Evolutionary conservation across 192 early-diverging fungal genomes (phyloP), one percentile per base, ranked within the genome.

Genomic region (Jimgerdemannia flammicorona): DNA sequence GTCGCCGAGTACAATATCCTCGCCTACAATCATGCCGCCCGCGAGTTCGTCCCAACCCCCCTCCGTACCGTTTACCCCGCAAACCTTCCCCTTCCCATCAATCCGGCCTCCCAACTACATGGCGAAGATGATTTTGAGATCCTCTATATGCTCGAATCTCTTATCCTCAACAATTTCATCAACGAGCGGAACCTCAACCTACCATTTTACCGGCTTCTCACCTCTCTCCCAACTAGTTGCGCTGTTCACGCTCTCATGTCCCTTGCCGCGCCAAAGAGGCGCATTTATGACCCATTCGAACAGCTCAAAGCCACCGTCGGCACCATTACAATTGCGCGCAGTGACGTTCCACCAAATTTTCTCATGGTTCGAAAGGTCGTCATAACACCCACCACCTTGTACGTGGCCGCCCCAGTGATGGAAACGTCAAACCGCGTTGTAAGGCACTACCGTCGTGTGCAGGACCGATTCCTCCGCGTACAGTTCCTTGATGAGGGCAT

Each of bases 391-490:
- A 90, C 91, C 2, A 83, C 81, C 3, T 78, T 92, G 18, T 90
- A 91, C 77, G 76, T 91, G n/a, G 83, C 86, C 11, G 87, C 89
- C 0, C 90, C 89, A 0, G 83, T 87, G 0, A 80, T 91, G 41
- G 93, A 95, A 71, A 87, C 88, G 0, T 84, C 88, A n/a, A 95
- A 95, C 77, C 87, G 94, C 18, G 84, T 93, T n/a, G 77, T 93
- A 59, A 59, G 49, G 49, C 0, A 59, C 14, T 59, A 59, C 14
- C 0, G 14, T 10, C 6, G 2, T 6, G 49, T 10, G 49, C 6
- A 77, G 10, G 84, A 92, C 41, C 83, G 87, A 8, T 95, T 95
- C 66, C 41, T 92, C 7, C 89, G 93, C 19, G 91, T 95, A 7
- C 84, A 86, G 39, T 94, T 94, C 72, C 73, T 77, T 17, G 91